Base-by-base conservation (phyloP, 805 yeast genomes). In the Teunomyces kruisii region DNA sequence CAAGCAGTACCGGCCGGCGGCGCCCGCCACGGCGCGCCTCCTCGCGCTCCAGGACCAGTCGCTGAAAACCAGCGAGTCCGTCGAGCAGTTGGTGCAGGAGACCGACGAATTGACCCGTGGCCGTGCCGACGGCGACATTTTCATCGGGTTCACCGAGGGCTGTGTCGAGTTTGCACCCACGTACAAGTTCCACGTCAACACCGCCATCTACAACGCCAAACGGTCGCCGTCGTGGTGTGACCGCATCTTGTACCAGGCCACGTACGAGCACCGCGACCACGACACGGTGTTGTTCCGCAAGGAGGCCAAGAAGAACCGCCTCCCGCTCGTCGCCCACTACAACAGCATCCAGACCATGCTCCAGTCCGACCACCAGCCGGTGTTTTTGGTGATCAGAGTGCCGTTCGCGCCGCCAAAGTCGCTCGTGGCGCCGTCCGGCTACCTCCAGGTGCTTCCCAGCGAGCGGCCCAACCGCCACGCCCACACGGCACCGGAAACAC, bases 201-300 rank as follows among this genome's bases (percentile, higher is more conserved):
- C 82, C 0, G 72, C 75, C n/a, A 62, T 66, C 8, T 86, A 79
- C 60, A 78, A 79, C 48, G 33, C 60, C 1, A 83, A 81, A 52
- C 71, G 97, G 44, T 67, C 70, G 1, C 95, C 97, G 0, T 84
- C 96, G 6, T 91, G 96, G 96, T 90, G 97, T 64, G 98, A 91
- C 60, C 67, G 98, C 43, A 78, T 91, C 5, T 60, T 91, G 38
- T 88, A 69, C 55, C 76, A 78, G 44, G 58, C 70, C 1, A 79
- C 83, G 17, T 61, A 64, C 46, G 52, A 59, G 6, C 24, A 28
- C 15, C 22, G 40, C 10, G 15, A 30, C 38, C 17, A 32, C 19
- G 29, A 29, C 32, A 12, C n/a, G 8, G 26, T 19, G 1, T 14
- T n/a, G 13, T 35, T 13, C 24, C 29, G 28, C 12, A 26, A 26